These are phyloP conservation scores for Fraxinus floribunda DNA, from an alignment of 305 asterid genomes.

Conservation along the genomic window DNA sequence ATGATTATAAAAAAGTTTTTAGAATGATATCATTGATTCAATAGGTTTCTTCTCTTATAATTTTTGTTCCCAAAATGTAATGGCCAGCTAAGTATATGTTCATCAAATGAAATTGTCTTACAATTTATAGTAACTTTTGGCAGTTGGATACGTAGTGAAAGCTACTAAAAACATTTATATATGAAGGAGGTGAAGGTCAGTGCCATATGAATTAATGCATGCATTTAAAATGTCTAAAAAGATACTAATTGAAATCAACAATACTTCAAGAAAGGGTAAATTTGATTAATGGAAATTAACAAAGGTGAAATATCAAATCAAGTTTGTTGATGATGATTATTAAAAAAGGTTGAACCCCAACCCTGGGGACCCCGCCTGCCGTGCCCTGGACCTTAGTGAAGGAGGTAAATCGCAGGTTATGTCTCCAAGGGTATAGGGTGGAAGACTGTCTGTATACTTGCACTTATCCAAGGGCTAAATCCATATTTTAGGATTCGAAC, in stretches of 20 bases:
- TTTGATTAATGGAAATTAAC: too few relatives aligned
- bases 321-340: background rate
- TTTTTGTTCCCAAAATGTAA: slow-evolving; percentile 17
- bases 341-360: too few relatives aligned
- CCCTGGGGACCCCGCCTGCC: too few relatives aligned
- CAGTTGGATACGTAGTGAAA: slow-evolving; percentile 26
- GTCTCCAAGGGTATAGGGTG: too few relatives aligned
- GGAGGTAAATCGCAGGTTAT: too few relatives aligned
- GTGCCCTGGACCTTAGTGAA: too few relatives aligned
- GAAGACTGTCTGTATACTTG: too few relatives aligned
- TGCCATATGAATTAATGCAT: slow-evolving; percentile 1
- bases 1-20: background rate
- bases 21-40: background rate
- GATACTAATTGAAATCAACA: background rate
- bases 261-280: too few relatives aligned
- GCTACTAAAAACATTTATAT: background rate
- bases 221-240: background rate
- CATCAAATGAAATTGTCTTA: slow-evolving; percentile 20
- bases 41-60: background rate
- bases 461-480: too few relatives aligned
- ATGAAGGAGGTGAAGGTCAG: background rate
- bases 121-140: slow-evolving; percentile 26
- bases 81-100: slow-evolving; percentile 31
- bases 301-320: background rate
- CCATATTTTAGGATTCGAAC: too few relatives aligned